Evolutionary conservation across 1,284 basidiomycete species (phyloP).

Genomic region (Kalmanozyma brasiliensis): DNA sequence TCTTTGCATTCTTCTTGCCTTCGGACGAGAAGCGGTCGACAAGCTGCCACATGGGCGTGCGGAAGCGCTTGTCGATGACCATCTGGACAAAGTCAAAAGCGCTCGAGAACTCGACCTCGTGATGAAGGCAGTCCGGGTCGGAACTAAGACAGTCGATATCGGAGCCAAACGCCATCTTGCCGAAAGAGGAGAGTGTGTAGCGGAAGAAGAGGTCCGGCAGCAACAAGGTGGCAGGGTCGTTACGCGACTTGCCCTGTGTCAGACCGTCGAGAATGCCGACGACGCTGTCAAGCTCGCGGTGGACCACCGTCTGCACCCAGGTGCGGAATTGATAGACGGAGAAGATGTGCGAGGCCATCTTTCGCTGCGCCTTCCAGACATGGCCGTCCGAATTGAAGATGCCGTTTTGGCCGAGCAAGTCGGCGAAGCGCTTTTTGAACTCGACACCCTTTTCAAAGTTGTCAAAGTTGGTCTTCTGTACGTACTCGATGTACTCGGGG

Average conservation of each 20-base stretch:
- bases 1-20: slow-evolving; percentile 39
- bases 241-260: slow-evolving; percentile 10
- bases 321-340: slow-evolving; percentile 59
- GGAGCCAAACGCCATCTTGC: slow-evolving; percentile 51
- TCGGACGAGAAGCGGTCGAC: slow-evolving; percentile 41
- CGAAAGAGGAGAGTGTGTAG: slow-evolving; percentile 55
- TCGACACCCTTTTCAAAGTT: slow-evolving; percentile 57
- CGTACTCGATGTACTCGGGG: slow-evolving; percentile 61
- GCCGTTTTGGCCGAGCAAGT: slow-evolving; percentile 51
- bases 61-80: slow-evolving; percentile 50
- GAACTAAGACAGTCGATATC: slow-evolving; percentile 45
- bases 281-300: slow-evolving; percentile 51
- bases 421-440: slow-evolving; percentile 46
- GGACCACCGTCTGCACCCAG: slow-evolving; percentile 55
- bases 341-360: slow-evolving; percentile 62
- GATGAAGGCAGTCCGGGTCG: slow-evolving; percentile 23
- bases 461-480: slow-evolving; percentile 66
- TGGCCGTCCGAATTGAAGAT: slow-evolving; percentile 64
- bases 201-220: slow-evolving; percentile 58
- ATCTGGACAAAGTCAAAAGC: slow-evolving; percentile 56
- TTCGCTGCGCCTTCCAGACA: slow-evolving; percentile 61
- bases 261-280: slow-evolving; percentile 41
- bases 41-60: slow-evolving; percentile 30
- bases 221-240: slow-evolving; percentile 31
- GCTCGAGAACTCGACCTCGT: slow-evolving; percentile 41